phyloP scores from a whole-genome alignment of 2,329 filamentous ascomycete species.

The Nothomitra cinnamomea region DNA sequence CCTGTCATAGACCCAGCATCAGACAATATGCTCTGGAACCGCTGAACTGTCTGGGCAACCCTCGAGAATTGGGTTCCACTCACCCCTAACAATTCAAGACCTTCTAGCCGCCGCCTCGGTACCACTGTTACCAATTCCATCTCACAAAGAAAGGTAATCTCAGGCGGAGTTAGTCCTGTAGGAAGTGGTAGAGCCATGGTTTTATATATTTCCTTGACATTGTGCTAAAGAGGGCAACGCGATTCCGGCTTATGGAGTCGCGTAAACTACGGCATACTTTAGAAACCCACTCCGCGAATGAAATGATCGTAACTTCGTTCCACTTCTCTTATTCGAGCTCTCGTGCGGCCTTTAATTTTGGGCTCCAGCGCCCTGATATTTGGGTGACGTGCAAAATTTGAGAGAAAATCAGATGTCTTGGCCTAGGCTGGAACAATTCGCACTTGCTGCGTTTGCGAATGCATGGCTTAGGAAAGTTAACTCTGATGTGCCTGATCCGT shows the following conservation, averaged over 20 bases:
- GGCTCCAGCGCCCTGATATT: too few relatives aligned
- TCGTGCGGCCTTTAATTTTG: too few relatives aligned
- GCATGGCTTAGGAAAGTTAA: slow-evolving; percentile 30
- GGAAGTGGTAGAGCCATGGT: slow-evolving; percentile 44
- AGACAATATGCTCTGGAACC: background rate
- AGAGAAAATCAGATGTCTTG: background rate
- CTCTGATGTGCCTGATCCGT: slow-evolving; percentile 35
- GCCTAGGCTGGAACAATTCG: background rate
- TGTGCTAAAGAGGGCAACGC: too few relatives aligned
- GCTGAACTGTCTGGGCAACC: background rate
- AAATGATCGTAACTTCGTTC: too few relatives aligned
- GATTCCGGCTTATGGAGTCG: background rate
- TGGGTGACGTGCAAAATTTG: too few relatives aligned
- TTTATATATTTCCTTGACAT: background rate
- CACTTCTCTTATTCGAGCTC: too few relatives aligned
- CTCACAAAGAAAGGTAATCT: slow-evolving; percentile 89
- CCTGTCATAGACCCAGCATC: slow-evolving; percentile 33
- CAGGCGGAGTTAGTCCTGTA: slow-evolving; percentile 59
- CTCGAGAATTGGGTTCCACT: slow-evolving; percentile 19
- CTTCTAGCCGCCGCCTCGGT: slow-evolving; percentile 76
- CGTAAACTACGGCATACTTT: background rate
- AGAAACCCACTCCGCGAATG: background rate
- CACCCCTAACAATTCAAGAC: slow-evolving; percentile 71
- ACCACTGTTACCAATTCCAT: slow-evolving; percentile 93
- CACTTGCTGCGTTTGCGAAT: slow-evolving; percentile 8